Percentiles rank a stretch among this genome's conserved stretches.
phyloP scores from a whole-genome alignment of 2,329 filamentous ascomycete species.

The Sporothrix dimorphospora region DNA sequence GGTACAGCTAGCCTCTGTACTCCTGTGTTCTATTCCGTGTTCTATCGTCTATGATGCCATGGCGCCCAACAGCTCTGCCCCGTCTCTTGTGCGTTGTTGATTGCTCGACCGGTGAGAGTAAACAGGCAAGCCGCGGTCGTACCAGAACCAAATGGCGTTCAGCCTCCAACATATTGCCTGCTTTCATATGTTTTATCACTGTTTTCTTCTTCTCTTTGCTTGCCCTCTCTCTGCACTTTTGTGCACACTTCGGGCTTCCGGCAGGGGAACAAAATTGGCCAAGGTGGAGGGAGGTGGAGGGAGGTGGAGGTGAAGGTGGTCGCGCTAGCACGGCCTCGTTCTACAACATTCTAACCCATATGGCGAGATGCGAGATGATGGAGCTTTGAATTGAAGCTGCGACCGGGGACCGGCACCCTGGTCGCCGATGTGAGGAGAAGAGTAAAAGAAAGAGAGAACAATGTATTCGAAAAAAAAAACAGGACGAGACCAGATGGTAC shows the following conservation, averaged over 20 bases:
- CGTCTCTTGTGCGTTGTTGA: not conserved
- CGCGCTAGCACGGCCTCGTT: not conserved
- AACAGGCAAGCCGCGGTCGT: not conserved
- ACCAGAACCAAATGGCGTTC: not conserved
- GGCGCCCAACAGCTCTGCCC: not conserved
- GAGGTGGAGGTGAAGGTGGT: not conserved
- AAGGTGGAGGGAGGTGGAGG: not conserved
- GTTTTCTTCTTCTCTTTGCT: not conserved
- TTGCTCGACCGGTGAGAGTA: not conserved
- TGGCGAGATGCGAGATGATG: not conserved
- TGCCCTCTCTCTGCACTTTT: not conserved
- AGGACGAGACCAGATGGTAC: not conserved
- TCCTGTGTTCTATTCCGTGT: not conserved
- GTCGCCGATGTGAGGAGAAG: not conserved
- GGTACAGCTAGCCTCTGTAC: not conserved
- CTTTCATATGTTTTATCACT: not conserved
- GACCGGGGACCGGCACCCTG: conserved; percentile 3
- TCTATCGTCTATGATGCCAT: not conserved
- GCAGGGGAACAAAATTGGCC: not conserved
- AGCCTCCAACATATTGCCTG: not conserved
- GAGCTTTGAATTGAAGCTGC: not conserved
- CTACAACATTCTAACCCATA: not conserved
- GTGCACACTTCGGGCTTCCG: not conserved
- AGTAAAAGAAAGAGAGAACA: too few relatives aligned
- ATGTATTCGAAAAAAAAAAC: not conserved